Evolutionary conservation across 192 early-diverging fungal genomes (phyloP).

Genomic region (Coemansia sp.): DNA sequence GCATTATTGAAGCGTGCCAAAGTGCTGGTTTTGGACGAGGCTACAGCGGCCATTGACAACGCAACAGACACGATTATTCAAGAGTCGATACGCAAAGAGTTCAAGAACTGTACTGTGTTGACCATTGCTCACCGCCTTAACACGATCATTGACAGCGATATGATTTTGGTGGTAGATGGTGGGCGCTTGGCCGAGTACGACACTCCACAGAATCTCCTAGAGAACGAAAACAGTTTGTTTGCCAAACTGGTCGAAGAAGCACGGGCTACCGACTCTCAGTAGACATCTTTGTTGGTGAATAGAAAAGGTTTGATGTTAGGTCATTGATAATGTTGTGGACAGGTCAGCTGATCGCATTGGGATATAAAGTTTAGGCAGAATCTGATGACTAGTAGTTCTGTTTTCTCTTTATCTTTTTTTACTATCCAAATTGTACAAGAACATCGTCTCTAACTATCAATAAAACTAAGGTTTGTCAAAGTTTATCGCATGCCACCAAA

Average conservation of each 20-base stretch:
- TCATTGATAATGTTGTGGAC: no score
- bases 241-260: conserved; percentile 64
- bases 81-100: conserved; percentile 69
- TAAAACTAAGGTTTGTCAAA: no score
- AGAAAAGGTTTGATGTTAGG: no score
- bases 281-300: not conserved
- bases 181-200: conserved; percentile 73
- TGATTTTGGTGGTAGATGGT: conserved; percentile 73
- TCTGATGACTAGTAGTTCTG: no score
- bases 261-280: conserved; percentile 22
- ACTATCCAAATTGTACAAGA: no score
- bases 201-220: conserved; percentile 47
- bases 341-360: no score
- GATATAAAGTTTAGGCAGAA: no score
- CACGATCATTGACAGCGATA: conserved; percentile 61
- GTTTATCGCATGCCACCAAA: no score
- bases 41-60: conserved; percentile 73
- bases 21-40: conserved; percentile 85
- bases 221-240: conserved; percentile 60
- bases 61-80: conserved; percentile 71
- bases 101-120: conserved; percentile 73
- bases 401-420: no score
- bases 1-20: conserved; percentile 71
- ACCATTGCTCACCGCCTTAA: conserved; percentile 68
- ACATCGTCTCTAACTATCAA: no score